Evolutionary conservation across 371 early-diverging fungal species (phyloP), one percentile per base, ranked within the genome.

Genomic region (Circinella umbellata): DNA sequence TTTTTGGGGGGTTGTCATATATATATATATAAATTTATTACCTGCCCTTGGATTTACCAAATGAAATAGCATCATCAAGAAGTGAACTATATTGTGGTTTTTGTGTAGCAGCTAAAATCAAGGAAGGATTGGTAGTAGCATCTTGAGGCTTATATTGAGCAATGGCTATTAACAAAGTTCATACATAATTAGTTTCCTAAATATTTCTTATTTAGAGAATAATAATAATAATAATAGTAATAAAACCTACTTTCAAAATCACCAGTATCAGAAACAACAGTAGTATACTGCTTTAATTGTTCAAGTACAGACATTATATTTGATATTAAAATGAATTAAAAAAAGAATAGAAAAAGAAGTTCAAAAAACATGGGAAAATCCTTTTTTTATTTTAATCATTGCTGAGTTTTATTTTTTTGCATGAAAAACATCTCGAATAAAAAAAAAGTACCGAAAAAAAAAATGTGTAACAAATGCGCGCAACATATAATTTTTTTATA

Each of bases 81-180:
- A 99, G 87, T 63, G 81, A 83, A 46, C 91, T 89, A 82, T 99
- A 99, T 77, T 92, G 92, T 46, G 93, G 84, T 88, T 96, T 94
- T 78, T 94, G 91, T 62, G 97, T 76, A 69, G 99, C 98, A 64
- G 93, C 93, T 69, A 99, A 90, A 73, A 99, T 97, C 76, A 99
- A 90, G 69, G 99, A 98, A 47, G 99, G 99, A 91, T 99, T 99
- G 84, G 99, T 99, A 69, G 99, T 99, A 63, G 99, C 98, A 87
- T 99, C 99, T 73, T 96, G 96, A 42, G 99, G 99, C 87, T 99
- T 97, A 92, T 93, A 99, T 84, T 92, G 87, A 39, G 96, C 94
- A 76, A 98, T 98, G 74, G 96, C 96, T 95, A 76, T 53, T 9
- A 11, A 42, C 8, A 18, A 39, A 17, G 61, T 39, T 51, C 8